phyloP scores from a whole-genome alignment of 768 basidiomycete genomes.

The Pleurotus platypus region DNA sequence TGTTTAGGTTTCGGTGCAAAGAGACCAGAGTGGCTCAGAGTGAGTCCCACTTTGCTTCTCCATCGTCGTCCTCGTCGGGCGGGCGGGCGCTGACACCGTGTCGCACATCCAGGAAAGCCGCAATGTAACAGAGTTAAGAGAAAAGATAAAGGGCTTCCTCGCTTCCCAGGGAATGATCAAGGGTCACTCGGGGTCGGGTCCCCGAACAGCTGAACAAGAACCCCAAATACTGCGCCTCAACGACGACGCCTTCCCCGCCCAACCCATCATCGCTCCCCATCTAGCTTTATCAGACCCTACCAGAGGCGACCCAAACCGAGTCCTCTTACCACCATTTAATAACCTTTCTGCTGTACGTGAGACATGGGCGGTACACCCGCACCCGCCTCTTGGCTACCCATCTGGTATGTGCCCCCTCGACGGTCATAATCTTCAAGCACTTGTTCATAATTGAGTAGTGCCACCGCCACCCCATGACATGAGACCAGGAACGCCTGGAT shows the following conservation, averaged over 20 bases:
- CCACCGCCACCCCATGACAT: conserved; percentile 8
- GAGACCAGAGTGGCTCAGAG: conserved; percentile 82
- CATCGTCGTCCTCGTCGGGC: conserved; percentile 8
- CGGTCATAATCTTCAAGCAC: background rate
- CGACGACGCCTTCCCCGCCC: conserved; percentile 34
- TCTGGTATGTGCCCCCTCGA: conserved; percentile 9
- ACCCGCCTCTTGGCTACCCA: background rate
- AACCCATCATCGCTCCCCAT: conserved; percentile 34
- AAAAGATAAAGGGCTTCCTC: conserved; percentile 76
- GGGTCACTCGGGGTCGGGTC: conserved; percentile 72
- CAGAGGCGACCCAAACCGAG: conserved; percentile 11
- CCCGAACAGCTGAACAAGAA: conserved; percentile 54
- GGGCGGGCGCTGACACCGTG: conserved; percentile 3
- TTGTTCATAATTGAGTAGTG: background rate
- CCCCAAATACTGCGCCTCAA: conserved; percentile 52
- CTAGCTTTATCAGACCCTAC: conserved; percentile 6
- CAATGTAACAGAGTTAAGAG: conserved; percentile 64
- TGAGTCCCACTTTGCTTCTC: conserved; percentile 29
- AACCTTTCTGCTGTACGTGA: conserved; percentile 19
- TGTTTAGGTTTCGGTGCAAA: conserved; percentile 85
- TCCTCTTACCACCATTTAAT: conserved; percentile 10
- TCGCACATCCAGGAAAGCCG: conserved; percentile 51
- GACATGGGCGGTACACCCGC: conserved; percentile 1
- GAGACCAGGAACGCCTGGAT: conserved; percentile 6
- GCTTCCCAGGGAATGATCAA: conserved; percentile 88